phyloP scores from a whole-genome alignment of 768 basidiomycete genomes.

The Russula griseocarnosa region DNA sequence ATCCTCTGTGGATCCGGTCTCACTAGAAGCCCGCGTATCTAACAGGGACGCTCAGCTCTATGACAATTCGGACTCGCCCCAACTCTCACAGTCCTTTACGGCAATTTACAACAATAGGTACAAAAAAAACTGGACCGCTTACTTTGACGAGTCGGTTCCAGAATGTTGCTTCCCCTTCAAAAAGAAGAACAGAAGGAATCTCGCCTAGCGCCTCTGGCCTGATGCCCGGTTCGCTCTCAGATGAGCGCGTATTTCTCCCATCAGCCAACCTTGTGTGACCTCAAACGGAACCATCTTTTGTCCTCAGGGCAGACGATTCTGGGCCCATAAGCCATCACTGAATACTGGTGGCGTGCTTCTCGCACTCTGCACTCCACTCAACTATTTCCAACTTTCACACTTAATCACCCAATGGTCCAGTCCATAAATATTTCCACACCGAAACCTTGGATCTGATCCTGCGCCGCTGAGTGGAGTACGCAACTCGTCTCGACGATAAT shows the following conservation, averaged over 20 bases:
- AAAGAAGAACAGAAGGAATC: slow-evolving; percentile 14
- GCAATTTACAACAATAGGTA: slow-evolving; percentile 17
- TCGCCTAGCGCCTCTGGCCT: slow-evolving; percentile 12
- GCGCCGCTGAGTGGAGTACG: background rate
- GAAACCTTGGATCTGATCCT: background rate
- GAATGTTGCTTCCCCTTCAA: slow-evolving; percentile 7
- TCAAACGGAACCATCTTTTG: background rate
- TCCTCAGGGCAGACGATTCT: background rate
- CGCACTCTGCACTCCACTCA: background rate
- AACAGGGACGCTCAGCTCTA: background rate
- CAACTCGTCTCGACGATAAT: background rate
- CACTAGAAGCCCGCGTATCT: slow-evolving; percentile 15
- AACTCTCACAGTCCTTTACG: slow-evolving; percentile 16
- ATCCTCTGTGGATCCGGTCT: slow-evolving; percentile 14
- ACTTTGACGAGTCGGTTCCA: slow-evolving; percentile 12
- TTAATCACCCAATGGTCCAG: background rate
- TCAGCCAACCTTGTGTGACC: background rate
- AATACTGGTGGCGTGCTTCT: slow-evolving; percentile 5
- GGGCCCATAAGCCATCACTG: background rate
- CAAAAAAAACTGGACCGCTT: slow-evolving; percentile 10
- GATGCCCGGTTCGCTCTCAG: slow-evolving; percentile 14
- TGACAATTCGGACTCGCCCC: background rate
- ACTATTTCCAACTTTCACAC: background rate
- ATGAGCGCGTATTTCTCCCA: slow-evolving; percentile 7
- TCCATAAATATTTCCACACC: background rate